Base-by-base conservation (phyloP, 116 monocot species). In the Posidonia oceanica region DNA sequence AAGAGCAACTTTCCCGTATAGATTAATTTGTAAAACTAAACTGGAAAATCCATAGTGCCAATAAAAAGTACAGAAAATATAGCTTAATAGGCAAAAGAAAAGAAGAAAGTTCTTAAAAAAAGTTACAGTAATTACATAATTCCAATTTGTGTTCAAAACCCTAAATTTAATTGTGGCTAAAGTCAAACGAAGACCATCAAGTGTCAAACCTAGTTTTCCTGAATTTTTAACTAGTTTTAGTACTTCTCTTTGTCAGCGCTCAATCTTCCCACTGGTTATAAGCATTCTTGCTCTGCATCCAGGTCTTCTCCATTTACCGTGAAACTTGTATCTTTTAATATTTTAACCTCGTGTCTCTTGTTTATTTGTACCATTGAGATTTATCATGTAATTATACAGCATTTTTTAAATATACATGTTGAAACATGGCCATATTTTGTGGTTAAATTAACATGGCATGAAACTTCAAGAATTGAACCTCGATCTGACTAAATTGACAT, bases 201-300 rank as follows among this genome's bases (percentile, higher is more conserved):
- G 4, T 40, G 40, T 64, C 38, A 64, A 64, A 64, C 64, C 14
- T 64, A 64, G 64, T 64, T 64, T 64, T 64, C 38, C 36, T 63
- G 15, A 61, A 61, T 12, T 8, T 61, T 36, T 20, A 61, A 22
- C 64, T 15, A 57, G 13, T 18, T 18, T 18, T 12, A 57, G 3
- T 17, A 42, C 64, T 39, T 38, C 64, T 3, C 64, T 38, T 64
- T 23, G 6, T 39, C 36, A 39, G n/a, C 16, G 5, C 39, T 63
- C 63, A 63, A 63, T 59, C 63, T 63, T 63, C 63, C 42, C 42
- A 42, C 42, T 42, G 42, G 42, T 3, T 42, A 8, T 8, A 42
- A 42, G 29, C 29, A 29, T 29, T 29, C 29, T 29, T 29, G 29
- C 29, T 29, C 29, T 29, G 29, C 29, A 29, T 29, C 29, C 1